Evolutionary conservation across 345 rosid genomes (phyloP).

Genomic region (Populus nigra): DNA sequence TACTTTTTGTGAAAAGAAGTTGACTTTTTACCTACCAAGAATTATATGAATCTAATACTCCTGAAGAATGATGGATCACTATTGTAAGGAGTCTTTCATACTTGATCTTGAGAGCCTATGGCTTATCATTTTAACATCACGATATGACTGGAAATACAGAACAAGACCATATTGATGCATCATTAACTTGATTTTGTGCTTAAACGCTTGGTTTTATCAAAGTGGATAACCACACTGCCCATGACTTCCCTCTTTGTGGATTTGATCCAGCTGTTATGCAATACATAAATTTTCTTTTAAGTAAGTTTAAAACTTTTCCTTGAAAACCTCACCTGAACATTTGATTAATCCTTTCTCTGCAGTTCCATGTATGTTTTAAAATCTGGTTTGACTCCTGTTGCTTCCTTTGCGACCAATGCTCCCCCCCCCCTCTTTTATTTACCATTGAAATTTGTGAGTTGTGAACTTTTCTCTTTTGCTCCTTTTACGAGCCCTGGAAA

Average conservation of each 20-base stretch:
- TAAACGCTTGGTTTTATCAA: background rate
- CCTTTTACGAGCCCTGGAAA: background rate
- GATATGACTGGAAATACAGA: background rate
- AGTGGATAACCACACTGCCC: background rate
- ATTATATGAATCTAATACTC: background rate
- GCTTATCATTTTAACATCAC: background rate
- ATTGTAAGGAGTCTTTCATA: background rate
- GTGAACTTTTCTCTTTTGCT: background rate
- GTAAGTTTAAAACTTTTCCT: background rate
- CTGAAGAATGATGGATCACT: background rate
- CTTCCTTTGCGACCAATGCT: background rate
- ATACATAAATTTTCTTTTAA: background rate
- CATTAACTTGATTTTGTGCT: background rate
- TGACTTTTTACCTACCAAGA: background rate
- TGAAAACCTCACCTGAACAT: background rate
- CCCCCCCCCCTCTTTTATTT: too few species aligned
- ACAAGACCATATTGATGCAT: background rate
- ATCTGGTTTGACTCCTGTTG: background rate
- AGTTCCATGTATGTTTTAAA: background rate
- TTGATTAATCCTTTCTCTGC: background rate
- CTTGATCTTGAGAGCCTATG: background rate
- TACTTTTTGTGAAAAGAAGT: background rate
- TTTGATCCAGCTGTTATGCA: background rate
- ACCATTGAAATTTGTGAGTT: background rate
- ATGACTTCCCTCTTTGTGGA: background rate